These are phyloP conservation scores for Auriscalpium orientale DNA, from an alignment of 768 basidiomycete genomes.

Conservation along the genomic window DNA sequence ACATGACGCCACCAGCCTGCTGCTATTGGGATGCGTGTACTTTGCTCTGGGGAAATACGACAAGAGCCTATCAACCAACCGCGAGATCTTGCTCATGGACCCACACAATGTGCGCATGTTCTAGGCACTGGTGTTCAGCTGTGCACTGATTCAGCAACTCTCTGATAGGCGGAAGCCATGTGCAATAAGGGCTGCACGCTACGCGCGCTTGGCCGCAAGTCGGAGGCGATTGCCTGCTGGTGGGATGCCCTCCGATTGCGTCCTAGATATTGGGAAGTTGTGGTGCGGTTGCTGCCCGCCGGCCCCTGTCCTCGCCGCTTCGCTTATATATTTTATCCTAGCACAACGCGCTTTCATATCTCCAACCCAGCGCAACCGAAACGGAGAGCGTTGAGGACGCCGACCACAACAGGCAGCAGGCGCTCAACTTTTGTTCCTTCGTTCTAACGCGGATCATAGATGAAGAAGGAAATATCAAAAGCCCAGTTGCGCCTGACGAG, in stretches of 20 bases:
- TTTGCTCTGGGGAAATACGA: slow-evolving; percentile 27
- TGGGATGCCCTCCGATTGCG: slow-evolving; percentile 29
- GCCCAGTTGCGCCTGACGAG: slow-evolving; percentile 1
- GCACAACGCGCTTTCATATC: slow-evolving; percentile 28
- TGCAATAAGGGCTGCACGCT: slow-evolving; percentile 32
- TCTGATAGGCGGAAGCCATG: slow-evolving; percentile 32
- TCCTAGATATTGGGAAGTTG: slow-evolving; percentile 28
- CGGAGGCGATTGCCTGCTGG: slow-evolving; percentile 33
- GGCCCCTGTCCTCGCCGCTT: not conserved
- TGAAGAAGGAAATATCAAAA: not conserved
- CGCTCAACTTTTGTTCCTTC: not conserved
- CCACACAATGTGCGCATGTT: slow-evolving; percentile 16
- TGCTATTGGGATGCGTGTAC: slow-evolving; percentile 30
- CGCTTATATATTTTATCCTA: slow-evolving; percentile 1
- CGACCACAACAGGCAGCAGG: not conserved
- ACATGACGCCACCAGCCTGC: slow-evolving; percentile 25
- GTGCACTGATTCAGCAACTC: not conserved
- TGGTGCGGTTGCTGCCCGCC: slow-evolving; percentile 13
- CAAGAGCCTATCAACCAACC: slow-evolving; percentile 22
- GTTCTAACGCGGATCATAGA: not conserved
- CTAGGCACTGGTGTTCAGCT: not conserved
- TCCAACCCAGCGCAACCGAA: slow-evolving; percentile 10
- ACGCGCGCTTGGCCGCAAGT: slow-evolving; percentile 23
- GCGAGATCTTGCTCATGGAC: slow-evolving; percentile 27
- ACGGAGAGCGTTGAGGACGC: not conserved